Conservation (phyloP, 257 asterid genomes). For the Solanum chmielewskii region DNA sequence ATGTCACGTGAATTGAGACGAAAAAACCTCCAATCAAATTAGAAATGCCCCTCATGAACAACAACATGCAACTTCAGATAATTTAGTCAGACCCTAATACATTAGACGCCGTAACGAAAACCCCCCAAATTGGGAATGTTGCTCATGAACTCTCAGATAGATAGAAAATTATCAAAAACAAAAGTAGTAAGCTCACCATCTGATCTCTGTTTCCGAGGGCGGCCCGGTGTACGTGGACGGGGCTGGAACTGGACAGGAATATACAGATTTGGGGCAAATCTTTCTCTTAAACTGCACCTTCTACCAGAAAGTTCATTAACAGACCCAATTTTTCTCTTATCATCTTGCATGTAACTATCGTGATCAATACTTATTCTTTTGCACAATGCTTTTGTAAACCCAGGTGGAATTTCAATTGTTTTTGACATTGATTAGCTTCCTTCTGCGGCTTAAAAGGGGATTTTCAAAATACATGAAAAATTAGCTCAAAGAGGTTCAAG, state of each 20-base stretch:
- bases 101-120: neutral
- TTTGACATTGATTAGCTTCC: neutral
- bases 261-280: neutral
- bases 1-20: rapidly evolving
- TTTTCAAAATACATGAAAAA: neutral
- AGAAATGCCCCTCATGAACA: neutral
- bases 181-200: neutral
- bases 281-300: neutral
- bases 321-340: neutral
- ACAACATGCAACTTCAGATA: neutral
- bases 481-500: neutral
- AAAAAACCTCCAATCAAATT: neutral
- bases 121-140: neutral
- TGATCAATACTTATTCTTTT: neutral
- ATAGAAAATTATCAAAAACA: neutral
- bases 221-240: neutral
- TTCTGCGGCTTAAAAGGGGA: neutral
- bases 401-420: neutral
- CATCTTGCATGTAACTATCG: neutral
- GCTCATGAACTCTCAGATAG: neutral
- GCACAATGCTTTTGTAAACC: neutral
- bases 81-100: neutral
- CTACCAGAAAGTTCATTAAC: neutral
- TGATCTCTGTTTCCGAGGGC: neutral
- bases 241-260: neutral